Evolutionary conservation across 2,329 filamentous ascomycete species (phyloP).

Genomic region (Neoarthrinium moseri): DNA sequence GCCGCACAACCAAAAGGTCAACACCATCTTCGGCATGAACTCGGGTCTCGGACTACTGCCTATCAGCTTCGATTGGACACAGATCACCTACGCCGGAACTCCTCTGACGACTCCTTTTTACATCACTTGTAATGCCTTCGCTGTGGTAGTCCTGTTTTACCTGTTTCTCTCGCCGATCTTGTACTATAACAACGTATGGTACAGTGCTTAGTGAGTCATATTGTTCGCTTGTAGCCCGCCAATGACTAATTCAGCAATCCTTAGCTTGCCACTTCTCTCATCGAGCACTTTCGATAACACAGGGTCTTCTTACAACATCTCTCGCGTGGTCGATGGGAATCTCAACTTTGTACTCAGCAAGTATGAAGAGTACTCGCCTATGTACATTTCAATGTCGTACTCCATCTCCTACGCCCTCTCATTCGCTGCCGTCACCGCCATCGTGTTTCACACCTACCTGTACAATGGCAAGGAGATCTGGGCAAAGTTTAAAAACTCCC

Average conservation of each 20-base stretch:
- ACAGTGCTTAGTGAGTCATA: slow-evolving; percentile 23
- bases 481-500: slow-evolving; percentile 29
- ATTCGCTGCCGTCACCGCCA: slow-evolving; percentile 32
- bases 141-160: slow-evolving; percentile 27
- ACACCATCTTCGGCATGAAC: slow-evolving; percentile 17
- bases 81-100: slow-evolving; percentile 27
- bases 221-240: not conserved
- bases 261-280: slow-evolving; percentile 24
- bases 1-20: slow-evolving; percentile 16
- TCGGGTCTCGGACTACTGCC: slow-evolving; percentile 24
- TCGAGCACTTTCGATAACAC: slow-evolving; percentile 31
- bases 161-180: slow-evolving; percentile 28
- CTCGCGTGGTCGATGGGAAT: slow-evolving; percentile 25
- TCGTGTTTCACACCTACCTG: slow-evolving; percentile 30
- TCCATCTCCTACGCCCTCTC: slow-evolving; percentile 33
- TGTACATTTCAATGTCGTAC: slow-evolving; percentile 34
- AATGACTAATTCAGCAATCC: not conserved
- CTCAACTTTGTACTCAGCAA: slow-evolving; percentile 25
- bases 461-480: slow-evolving; percentile 33
- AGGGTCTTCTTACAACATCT: slow-evolving; percentile 26
- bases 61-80: slow-evolving; percentile 31
- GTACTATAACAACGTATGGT: slow-evolving; percentile 31
- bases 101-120: slow-evolving; percentile 30
- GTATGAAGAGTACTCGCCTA: slow-evolving; percentile 32
- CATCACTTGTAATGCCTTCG: slow-evolving; percentile 27